Evolutionary conservation across 1,284 basidiomycete genomes (phyloP).

Genomic region (Trichosporon inkin): DNA sequence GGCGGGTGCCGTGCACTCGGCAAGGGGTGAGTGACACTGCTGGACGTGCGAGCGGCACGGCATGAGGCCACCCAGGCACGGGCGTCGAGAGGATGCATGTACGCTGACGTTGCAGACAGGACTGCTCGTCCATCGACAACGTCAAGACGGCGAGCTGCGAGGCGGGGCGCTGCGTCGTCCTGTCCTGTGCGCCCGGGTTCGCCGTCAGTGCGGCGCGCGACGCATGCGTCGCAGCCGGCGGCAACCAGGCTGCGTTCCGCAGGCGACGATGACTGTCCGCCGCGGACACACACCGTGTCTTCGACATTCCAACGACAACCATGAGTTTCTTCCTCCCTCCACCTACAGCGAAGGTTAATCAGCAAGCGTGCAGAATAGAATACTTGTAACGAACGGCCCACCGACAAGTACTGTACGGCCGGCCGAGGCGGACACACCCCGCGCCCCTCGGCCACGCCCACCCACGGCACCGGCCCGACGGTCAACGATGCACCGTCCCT

Average conservation of each 20-base stretch:
- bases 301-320: not conserved
- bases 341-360: too few relatives aligned
- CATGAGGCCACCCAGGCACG: not conserved
- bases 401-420: too few relatives aligned
- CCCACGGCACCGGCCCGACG: not conserved
- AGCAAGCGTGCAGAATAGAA: too few relatives aligned
- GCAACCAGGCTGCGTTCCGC: not conserved
- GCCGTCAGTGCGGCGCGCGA: constrained; percentile 40
- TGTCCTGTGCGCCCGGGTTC: constrained; percentile 48
- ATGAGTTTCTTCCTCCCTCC: too few relatives aligned
- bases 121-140: constrained; percentile 49
- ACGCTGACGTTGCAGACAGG: constrained; percentile 37
- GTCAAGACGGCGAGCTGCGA: constrained; percentile 47
- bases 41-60: too few relatives aligned
- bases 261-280: not conserved
- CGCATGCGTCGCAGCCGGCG: constrained; percentile 28
- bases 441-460: too few relatives aligned
- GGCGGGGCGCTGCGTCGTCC: constrained; percentile 40
- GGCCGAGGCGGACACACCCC: too few relatives aligned
- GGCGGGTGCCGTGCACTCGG: constrained; percentile 50
- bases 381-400: too few relatives aligned
- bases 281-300: not conserved
- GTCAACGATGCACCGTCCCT: not conserved
- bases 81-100: too few relatives aligned
- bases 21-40: constrained; percentile 40